Conservation (phyloP, 495 filamentous ascomycete genomes). For the Neurospora pannonica region DNA sequence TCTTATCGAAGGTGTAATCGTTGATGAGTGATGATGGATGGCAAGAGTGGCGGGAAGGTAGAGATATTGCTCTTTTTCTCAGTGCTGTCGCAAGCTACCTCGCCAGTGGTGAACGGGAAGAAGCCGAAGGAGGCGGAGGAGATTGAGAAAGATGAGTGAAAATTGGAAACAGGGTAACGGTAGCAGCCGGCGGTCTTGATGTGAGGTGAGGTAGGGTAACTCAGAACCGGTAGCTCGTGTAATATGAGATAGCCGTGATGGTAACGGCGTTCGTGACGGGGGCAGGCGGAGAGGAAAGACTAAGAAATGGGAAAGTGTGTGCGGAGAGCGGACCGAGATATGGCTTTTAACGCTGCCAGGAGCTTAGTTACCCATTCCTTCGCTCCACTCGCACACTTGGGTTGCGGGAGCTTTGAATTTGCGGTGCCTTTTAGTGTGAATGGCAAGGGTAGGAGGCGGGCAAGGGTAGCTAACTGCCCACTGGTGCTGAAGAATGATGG, state of each 20-base stretch:
- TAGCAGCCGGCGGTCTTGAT: neutral
- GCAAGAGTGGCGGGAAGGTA: neutral
- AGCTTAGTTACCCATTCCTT: neutral
- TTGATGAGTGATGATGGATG: slow-evolving; percentile 13
- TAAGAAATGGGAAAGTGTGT: neutral
- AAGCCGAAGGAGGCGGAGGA: neutral
- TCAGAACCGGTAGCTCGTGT: neutral
- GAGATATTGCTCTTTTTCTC: neutral
- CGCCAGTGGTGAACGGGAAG: neutral
- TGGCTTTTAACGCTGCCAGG: neutral
- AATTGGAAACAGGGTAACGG: neutral
- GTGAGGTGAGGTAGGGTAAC: neutral
- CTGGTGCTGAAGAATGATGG: neutral
- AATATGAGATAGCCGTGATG: neutral
- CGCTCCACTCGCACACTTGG: neutral
- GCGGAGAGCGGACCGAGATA: neutral
- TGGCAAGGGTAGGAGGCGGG: neutral
- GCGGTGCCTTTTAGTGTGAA: neutral
- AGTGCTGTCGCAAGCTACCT: neutral
- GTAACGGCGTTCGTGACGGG: neutral
- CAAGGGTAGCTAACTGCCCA: neutral
- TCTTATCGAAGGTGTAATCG: slow-evolving; percentile 31
- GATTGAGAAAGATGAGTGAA: neutral
- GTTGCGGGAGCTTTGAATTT: neutral
- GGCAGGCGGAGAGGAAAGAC: neutral